A percentile compares a stretch with the other conserved stretches of the same genome.
Conservation (phyloP, 176 grass and related monocot genomes). For the Panicum miliaceum region DNA sequence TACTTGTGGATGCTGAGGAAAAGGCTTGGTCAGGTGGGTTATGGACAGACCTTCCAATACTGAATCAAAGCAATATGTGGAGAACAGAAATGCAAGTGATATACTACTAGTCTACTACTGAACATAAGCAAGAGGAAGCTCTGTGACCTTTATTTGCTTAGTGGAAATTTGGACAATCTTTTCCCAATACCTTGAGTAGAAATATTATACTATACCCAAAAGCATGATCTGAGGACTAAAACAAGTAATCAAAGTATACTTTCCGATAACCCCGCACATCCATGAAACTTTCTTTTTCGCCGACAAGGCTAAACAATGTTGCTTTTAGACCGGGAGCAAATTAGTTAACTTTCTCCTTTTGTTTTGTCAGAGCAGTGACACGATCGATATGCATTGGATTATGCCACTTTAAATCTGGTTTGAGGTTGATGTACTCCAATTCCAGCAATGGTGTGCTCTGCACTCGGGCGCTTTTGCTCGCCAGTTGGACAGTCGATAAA, state of each 20-base stretch:
- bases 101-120: not conserved
- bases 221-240: not conserved
- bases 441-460: not conserved
- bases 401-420: constrained; percentile 4
- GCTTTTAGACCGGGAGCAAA: constrained; percentile 28
- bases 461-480: constrained; percentile 8
- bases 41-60: not conserved
- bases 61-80: not conserved
- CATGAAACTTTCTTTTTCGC: not conserved
- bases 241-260: not conserved
- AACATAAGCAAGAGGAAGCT: not conserved
- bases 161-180: not conserved
- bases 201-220: constrained; percentile 8
- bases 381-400: constrained; percentile 10
- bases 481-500: constrained; percentile 30
- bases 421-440: not conserved
- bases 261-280: not conserved
- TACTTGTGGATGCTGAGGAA: constrained; percentile 26
- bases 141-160: not conserved
- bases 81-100: not conserved
- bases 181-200: not conserved
- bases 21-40: not conserved
- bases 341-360: not conserved
- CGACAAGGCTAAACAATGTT: constrained; percentile 7
- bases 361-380: not conserved